phyloP scores from a whole-genome alignment of 2,329 filamentous ascomycete genomes.

The Colletotrichum endophyticum region DNA sequence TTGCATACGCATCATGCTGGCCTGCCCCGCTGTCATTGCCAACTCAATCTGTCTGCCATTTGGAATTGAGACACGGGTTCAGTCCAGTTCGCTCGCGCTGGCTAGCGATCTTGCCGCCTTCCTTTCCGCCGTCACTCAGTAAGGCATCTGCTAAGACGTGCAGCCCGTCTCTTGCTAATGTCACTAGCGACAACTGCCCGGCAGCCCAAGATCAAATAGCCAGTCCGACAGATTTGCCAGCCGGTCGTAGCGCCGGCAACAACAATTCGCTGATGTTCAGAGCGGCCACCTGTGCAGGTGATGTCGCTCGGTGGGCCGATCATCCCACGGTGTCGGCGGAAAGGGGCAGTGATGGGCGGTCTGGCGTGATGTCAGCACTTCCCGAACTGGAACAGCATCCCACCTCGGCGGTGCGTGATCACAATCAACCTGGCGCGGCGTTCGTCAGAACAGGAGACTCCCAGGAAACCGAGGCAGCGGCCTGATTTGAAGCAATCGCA shows the following conservation, averaged over 20 bases:
- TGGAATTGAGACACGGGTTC: neutral
- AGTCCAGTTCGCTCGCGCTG: neutral
- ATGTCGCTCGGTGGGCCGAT: neutral
- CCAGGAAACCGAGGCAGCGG: neutral
- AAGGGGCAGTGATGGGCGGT: conserved; percentile 5
- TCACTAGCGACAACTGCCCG: neutral
- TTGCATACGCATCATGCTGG: neutral
- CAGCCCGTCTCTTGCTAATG: neutral
- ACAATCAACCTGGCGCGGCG: neutral
- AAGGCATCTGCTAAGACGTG: neutral
- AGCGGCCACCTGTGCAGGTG: neutral
- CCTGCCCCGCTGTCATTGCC: neutral
- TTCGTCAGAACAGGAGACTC: neutral
- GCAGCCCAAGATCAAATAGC: neutral
- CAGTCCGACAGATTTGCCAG: neutral
- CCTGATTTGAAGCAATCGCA: neutral
- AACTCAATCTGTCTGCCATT: neutral
- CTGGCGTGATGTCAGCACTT: neutral
- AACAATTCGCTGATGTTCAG: neutral
- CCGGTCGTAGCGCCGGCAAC: neutral
- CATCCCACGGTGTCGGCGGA: neutral
- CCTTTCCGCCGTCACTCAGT: neutral
- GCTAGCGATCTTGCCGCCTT: neutral
- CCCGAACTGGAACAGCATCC: conserved; percentile 4
- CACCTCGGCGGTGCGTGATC: neutral